These are phyloP conservation scores for Dothiorella sarmentorum DNA, from an alignment of 2,329 filamentous ascomycete genomes.

Conservation along the genomic window DNA sequence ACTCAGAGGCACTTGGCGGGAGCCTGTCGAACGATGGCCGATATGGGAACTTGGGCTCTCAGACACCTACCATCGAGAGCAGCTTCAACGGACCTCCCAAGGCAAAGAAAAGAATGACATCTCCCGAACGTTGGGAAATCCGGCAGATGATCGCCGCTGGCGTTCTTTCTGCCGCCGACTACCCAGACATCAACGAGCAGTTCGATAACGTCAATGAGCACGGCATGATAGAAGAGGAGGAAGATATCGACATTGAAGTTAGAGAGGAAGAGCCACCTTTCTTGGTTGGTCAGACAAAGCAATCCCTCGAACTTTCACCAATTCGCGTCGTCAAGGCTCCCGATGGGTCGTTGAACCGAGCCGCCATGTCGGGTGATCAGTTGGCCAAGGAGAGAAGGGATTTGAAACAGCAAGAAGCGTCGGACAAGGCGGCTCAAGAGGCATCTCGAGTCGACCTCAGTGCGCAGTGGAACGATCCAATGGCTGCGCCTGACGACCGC, in stretches of 20 bases:
- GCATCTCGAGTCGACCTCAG: conserved; percentile 76
- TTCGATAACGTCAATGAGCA: conserved; percentile 87
- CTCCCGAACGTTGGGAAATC: conserved; percentile 96
- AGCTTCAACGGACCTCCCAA: conserved; percentile 50
- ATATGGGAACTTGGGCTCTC: conserved; percentile 51
- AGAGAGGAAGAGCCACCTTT: conserved; percentile 96
- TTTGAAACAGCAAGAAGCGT: conserved; percentile 79
- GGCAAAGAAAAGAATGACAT: conserved; percentile 89
- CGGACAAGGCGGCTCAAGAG: conserved; percentile 72
- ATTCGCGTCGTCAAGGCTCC: conserved; percentile 97
- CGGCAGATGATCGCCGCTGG: conserved; percentile 94
- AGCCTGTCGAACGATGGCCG: conserved; percentile 44
- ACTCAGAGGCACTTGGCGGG: conserved; percentile 76
- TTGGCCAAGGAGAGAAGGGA: conserved; percentile 89
- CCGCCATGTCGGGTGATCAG: conserved; percentile 87
- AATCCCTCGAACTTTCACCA: conserved; percentile 88
- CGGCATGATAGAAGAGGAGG: conserved; percentile 84
- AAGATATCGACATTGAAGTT: conserved; percentile 96
- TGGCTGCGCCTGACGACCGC: conserved; percentile 79
- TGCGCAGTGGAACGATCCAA: conserved; percentile 94
- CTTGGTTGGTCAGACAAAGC: conserved; percentile 91
- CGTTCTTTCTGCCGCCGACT: conserved; percentile 86
- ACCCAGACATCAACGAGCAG: conserved; percentile 91
- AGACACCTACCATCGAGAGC: conserved; percentile 62
- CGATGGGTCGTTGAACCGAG: conserved; percentile 94